Evolutionary conservation across 2,329 filamentous ascomycete species (phyloP), one percentile per base, ranked within the genome.

Genomic region (Geosmithia flava): DNA sequence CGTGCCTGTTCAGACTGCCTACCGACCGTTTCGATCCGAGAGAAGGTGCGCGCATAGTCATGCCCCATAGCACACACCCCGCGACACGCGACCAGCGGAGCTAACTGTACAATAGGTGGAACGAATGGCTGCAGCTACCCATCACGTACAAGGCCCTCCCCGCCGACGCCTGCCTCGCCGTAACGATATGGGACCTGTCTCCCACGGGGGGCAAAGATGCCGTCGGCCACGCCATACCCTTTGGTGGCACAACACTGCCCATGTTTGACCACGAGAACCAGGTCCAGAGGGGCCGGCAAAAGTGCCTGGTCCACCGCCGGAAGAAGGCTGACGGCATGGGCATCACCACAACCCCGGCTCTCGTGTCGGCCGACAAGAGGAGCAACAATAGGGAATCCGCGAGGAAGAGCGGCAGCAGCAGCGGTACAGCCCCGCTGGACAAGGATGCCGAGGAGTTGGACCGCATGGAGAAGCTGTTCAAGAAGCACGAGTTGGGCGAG

Each of bases 401-500:
- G 7, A 40, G 43, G 19, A 51, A 47, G 20, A 20, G 47, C 10
- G 68, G 69, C 1, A 66, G 75, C 46, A 71, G 72, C 27, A 66
- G 69, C 2, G 68, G 68, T 1, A 65, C 73, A 1, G 68, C 73
- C 2, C 62, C 69, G 0, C 68, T 78, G n/a, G 80, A 85, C 49
- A 83, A 83, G 55, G 81, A 94, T 51, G 69, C 69, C n/a, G 81
- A 87, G 47, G 93, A 98, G 64, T 75, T 96, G 52, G 89, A 96
- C 57, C 76, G 93, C 17, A 76, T 98, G 55, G 90, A 97, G 59
- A 83, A 81, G 48, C 66, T 97, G 20, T 85, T 98, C 61, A 98
- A 98, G 67, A 95, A 95, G 66, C 93, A 97, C 60, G 94, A 98
- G 61, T 94, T 96, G 85, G 90, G 89, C 17, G 93, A 98, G 62